These are phyloP conservation scores for Talinum fruticosum DNA, from an alignment of 148 eudicot species.

Conservation along the genomic window DNA sequence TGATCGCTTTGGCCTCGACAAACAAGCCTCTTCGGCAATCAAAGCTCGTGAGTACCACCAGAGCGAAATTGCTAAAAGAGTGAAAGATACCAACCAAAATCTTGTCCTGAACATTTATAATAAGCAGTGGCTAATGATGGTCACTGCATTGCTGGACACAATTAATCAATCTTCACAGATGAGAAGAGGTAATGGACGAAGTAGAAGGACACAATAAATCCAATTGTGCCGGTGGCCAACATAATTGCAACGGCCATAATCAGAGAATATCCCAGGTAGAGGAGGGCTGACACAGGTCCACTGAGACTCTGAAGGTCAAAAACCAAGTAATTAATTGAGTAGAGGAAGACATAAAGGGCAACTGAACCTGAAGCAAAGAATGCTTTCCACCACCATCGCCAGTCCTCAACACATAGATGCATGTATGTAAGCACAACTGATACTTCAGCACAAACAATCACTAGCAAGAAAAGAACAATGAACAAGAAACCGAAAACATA, in stretches of 20 bases:
- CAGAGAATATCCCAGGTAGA: conserved; percentile 67
- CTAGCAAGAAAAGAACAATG: conserved; percentile 48
- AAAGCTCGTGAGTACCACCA: neutral
- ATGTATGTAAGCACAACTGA: conserved; percentile 67
- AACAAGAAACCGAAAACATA: conserved; percentile 63
- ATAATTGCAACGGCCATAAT: conserved; percentile 57
- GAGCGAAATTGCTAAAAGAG: neutral
- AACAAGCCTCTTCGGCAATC: neutral
- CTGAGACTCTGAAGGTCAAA: conserved; percentile 61
- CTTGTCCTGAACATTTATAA: neutral
- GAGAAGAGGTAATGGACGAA: conserved; percentile 65
- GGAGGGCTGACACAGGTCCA: conserved; percentile 54
- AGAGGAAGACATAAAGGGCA: conserved; percentile 56
- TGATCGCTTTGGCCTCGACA: neutral
- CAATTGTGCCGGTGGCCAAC: conserved; percentile 63
- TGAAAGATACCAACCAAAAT: conserved; percentile 8
- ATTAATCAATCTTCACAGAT: conserved; percentile 55
- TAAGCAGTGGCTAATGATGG: neutral
- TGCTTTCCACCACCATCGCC: conserved; percentile 84
- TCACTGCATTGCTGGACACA: neutral
- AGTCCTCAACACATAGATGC: conserved; percentile 69
- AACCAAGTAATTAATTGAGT: conserved; percentile 59
- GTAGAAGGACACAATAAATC: conserved; percentile 52
- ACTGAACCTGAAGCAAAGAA: conserved; percentile 65
- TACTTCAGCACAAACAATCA: conserved; percentile 56